Conservation (phyloP, 176 grass and related monocot genomes). For the Lolium rigidum region DNA sequence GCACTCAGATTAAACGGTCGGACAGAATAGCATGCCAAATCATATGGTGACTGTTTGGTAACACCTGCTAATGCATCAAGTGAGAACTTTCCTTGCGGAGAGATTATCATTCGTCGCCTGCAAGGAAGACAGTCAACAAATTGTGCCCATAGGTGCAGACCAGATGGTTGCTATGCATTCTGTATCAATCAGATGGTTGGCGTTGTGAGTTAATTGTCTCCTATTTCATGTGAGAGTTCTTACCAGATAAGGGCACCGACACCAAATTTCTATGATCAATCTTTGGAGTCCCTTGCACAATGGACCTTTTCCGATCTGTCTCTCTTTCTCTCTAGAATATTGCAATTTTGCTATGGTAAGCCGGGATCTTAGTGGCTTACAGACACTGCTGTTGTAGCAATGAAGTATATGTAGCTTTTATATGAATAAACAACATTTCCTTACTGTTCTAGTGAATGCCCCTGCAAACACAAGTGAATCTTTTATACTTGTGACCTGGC, state of each 20-base stretch:
- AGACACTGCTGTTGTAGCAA: background rate
- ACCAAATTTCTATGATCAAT: background rate
- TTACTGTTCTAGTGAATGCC: no score
- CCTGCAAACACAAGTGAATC: no score
- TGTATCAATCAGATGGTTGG: background rate
- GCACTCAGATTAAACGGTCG: background rate
- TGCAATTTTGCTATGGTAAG: conserved; percentile 6
- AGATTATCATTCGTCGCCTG: background rate
- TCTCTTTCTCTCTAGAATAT: background rate
- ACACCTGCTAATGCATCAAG: conserved; percentile 1
- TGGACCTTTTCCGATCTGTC: background rate
- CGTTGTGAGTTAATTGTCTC: conserved; percentile 4
- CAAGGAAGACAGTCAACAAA: background rate
- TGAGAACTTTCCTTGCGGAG: conserved; percentile 11
- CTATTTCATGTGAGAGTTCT: conserved; percentile 2
- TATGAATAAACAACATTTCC: no score
- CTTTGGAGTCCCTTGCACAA: background rate
- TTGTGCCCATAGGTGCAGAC: background rate
- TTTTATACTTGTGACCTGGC: no score
- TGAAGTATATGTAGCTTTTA: background rate
- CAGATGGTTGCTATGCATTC: conserved; percentile 1
- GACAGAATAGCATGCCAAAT: conserved; percentile 5
- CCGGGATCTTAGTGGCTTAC: conserved; percentile 14
- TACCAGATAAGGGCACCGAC: background rate
- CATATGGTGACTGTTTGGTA: background rate